Conservation (phyloP, 1,284 basidiomycete species). For the Coniferiporia sulphurascens region DNA sequence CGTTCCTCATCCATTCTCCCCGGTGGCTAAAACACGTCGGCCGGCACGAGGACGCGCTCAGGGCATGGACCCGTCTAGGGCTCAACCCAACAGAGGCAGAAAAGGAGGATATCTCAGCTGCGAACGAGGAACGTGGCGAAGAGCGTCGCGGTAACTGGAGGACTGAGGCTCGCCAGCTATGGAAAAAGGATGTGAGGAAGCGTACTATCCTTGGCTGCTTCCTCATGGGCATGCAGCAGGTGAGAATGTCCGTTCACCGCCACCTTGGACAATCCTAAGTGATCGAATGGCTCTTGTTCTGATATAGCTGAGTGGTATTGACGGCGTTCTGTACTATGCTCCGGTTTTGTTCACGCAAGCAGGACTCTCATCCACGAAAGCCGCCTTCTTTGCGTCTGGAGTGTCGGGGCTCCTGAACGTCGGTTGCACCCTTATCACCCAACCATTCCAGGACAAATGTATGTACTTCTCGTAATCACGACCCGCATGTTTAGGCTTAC, state of each 20-base stretch:
- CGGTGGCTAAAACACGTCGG: constrained; percentile 46
- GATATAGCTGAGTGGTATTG: constrained; percentile 30
- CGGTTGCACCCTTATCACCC: constrained; percentile 37
- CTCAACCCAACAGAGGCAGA: constrained; percentile 28
- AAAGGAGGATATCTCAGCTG: constrained; percentile 28
- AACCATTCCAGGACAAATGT: constrained; percentile 40
- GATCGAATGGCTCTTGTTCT: neutral
- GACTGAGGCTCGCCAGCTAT: constrained; percentile 25
- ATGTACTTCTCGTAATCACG: constrained; percentile 8
- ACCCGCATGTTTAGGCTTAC: constrained; percentile 1
- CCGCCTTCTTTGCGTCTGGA: constrained; percentile 48
- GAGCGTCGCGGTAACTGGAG: constrained; percentile 14
- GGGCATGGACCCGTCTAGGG: constrained; percentile 29
- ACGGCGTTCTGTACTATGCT: constrained; percentile 44
- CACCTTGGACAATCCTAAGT: too few species aligned
- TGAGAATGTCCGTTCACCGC: constrained; percentile 18
- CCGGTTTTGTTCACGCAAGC: constrained; percentile 48
- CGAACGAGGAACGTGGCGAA: constrained; percentile 22
- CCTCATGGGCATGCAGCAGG: constrained; percentile 42
- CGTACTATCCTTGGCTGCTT: constrained; percentile 43
- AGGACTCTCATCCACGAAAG: constrained; percentile 39
- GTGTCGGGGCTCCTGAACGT: constrained; percentile 46
- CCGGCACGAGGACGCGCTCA: constrained; percentile 36
- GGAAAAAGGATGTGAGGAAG: constrained; percentile 29
- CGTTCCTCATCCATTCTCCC: constrained; percentile 49